A percentile compares a stretch with the other conserved stretches of the same genome.
Conservation (phyloP, 345 rosid species). For the Citrus reticulata region DNA sequence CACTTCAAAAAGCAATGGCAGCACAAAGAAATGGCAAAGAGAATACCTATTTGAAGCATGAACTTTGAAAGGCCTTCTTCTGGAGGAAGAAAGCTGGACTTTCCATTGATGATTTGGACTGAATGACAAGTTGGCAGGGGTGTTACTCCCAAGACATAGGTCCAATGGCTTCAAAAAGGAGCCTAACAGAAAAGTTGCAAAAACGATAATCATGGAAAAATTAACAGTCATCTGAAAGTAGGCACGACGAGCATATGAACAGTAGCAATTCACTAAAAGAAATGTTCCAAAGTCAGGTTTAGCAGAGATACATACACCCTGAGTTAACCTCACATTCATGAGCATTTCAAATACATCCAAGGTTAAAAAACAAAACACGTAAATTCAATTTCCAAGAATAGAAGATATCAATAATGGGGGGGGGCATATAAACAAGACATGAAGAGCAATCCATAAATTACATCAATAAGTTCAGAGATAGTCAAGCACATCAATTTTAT, state of each 20-base stretch:
- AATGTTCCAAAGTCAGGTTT: background rate
- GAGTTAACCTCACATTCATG: background rate
- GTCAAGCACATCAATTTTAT: background rate
- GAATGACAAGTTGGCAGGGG: constrained; percentile 45
- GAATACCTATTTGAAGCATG: constrained; percentile 63
- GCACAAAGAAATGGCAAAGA: background rate
- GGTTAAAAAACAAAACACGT: background rate
- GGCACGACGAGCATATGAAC: background rate
- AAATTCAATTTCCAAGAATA: background rate
- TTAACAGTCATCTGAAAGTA: constrained; percentile 1
- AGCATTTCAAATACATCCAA: background rate
- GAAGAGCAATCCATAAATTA: background rate
- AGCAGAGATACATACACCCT: background rate
- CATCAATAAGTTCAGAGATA: background rate
- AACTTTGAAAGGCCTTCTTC: constrained; percentile 44
- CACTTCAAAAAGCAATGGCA: background rate
- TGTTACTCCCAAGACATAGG: constrained; percentile 18
- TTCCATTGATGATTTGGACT: constrained; percentile 32
- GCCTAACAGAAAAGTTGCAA: constrained; percentile 27
- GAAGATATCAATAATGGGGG: background rate
- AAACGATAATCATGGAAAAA: background rate
- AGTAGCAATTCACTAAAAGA: background rate
- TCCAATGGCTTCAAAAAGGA: constrained; percentile 34
- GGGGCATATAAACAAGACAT: background rate
- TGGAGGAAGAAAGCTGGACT: constrained; percentile 36